phyloP scores from a whole-genome alignment of 2,329 filamentous ascomycete genomes.

The Tolypocladium guangdongense region DNA sequence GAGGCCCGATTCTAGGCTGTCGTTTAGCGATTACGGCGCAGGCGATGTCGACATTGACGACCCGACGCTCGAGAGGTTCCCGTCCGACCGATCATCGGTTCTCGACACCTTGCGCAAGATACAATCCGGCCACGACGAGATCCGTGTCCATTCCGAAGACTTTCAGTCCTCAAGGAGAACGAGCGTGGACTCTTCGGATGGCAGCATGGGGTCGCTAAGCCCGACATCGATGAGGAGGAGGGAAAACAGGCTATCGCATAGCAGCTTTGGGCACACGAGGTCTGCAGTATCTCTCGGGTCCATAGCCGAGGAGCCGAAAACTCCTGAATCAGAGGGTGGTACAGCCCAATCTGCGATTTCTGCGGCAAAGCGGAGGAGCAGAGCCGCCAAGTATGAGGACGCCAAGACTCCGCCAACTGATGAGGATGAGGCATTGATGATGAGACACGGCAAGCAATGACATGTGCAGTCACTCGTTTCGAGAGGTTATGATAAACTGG shows the following conservation, averaged over 20 bases:
- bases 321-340: not conserved
- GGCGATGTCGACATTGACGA: conserved; percentile 28
- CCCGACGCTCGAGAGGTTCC: conserved; percentile 37
- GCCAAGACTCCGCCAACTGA: conserved; percentile 16
- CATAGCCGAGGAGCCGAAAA: conserved; percentile 33
- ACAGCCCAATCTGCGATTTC: not conserved
- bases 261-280: conserved; percentile 22
- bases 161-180: conserved; percentile 20
- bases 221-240: conserved; percentile 19
- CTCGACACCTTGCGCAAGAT: conserved; percentile 34
- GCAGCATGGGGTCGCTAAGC: conserved; percentile 22
- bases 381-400: not conserved
- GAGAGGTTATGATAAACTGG: not conserved
- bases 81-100: conserved; percentile 32
- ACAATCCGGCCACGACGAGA: conserved; percentile 30
- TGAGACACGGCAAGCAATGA: conserved; percentile 5
- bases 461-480: not conserved
- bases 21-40: conserved; percentile 8
- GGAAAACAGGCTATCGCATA: conserved; percentile 20
- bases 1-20: conserved; percentile 6
- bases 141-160: conserved; percentile 25
- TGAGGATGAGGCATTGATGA: conserved; percentile 29
- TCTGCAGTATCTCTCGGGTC: conserved; percentile 31
- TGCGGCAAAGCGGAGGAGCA: not conserved
- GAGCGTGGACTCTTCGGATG: conserved; percentile 26